Base-by-base conservation (phyloP, 192 early-diverging fungal species). In the Phycomyces nitens region DNA sequence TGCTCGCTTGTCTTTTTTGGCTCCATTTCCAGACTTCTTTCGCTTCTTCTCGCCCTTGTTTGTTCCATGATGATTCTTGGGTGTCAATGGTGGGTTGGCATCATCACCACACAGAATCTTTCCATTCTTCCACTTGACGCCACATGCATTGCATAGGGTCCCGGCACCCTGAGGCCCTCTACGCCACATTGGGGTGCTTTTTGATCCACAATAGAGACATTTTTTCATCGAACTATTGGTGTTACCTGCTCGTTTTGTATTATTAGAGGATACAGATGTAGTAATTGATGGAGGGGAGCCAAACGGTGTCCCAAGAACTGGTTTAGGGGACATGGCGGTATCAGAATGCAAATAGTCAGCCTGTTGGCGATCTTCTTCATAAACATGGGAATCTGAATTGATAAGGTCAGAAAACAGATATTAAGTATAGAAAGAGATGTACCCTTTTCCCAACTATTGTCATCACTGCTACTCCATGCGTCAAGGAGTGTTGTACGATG, bases 81-180 rank as follows among this genome's bases (percentile, higher is more conserved):
- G 15, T 0, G 18, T 9, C 1, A 16, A 16, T 23, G 20, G 23
- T 8, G 40, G 27, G 5, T 21, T 40, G 11, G 29, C 52, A 26
- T 53, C 62, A 26, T 53, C 53, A 42, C 71, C 77, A 43, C 70
- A 60, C 43, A 88, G 52, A 26, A 91, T 88, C 60, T 91, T 92
- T 53, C 90, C 90, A 54, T 87, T 80, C 55, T 89, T 90, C 89
- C 89, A 92, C 60, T 90, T 90, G 11, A 92, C 89, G 10, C 89
- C 89, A 60, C 89, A 92, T 0, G 88, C 88, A 68, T 92, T 92
- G 60, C 89, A 92, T 5, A 92, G 74, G 0, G 89, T 92, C 5
- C 84, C 81, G 8, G 84, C 76, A 4, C 89, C 89, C 18, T 80
- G 69, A 0, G 89, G 89, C 2, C 89, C 89, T 29, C 89, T 80